Evolutionary conservation across 2,329 filamentous ascomycete genomes (phyloP), one percentile per base, ranked within the genome.

Genomic region (Phyllosticta ampelicida): DNA sequence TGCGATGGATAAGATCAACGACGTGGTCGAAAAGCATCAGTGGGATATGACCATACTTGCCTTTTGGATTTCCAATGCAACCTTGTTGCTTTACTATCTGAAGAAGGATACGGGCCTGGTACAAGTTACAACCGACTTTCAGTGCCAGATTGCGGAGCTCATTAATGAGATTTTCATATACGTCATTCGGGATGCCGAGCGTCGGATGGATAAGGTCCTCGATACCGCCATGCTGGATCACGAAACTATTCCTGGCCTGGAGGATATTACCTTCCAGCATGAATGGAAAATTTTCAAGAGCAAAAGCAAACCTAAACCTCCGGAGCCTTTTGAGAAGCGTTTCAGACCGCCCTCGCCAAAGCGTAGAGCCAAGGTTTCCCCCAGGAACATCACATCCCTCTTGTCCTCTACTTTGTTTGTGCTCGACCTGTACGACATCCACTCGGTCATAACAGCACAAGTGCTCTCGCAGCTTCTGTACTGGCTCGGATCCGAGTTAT

Each of bases 1-100:
- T 36, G 90, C 94, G 44, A 95, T 95, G 81, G 90, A 95, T 67
- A 94, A 92, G 73, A 97, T 99, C 66, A 97, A 97, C 68, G 86
- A 90, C 60, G 90, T 96, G 28, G 90, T 99, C n/a, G 94, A 97
- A 72, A 83, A 83, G 61, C 86, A 92, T 68, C 94, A 99, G 69
- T 97, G 94, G 94, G 94, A 99, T 69, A 99, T 99, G 94, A 99
- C 94, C 0, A 96, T 99, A 64, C 78, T 99, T 44, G 94, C 94
- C 2, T 99, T 99, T 69, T 99, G 94, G 94, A 90, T 96, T 67
- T 97, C 94, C 1, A 99, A 99, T 71, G 90, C 90, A 9, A 99
- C 94, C 0, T 76, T 99, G 48, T 76, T 99, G n/a, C 77, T 97
- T 56, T 92, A 99, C 72, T 99, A 99, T 69, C 78, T 99, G 56